Conservation (phyloP, 441 rosid genomes). For the Cnidoscolus chayamansa region DNA sequence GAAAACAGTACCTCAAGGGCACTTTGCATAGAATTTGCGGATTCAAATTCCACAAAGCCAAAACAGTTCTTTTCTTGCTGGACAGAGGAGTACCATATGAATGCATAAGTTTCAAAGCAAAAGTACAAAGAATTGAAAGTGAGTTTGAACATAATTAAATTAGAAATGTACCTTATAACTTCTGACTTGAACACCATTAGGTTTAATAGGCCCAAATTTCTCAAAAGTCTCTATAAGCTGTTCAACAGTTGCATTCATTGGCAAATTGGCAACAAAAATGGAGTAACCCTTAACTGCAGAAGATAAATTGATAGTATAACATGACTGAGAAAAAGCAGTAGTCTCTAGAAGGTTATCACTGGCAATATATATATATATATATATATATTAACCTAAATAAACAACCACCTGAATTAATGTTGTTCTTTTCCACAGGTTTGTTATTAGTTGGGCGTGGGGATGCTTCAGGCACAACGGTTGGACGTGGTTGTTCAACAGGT, state of each 20-base stretch:
- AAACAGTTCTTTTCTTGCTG: slow-evolving; percentile 52
- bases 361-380: no score
- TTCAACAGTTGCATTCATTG: slow-evolving; percentile 64
- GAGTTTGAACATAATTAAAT: slow-evolving; percentile 9
- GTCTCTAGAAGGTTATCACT: slow-evolving; percentile 15
- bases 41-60: slow-evolving; percentile 94
- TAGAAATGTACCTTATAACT: slow-evolving; percentile 63
- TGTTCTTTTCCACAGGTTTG: slow-evolving; percentile 42
- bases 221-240: slow-evolving; percentile 73
- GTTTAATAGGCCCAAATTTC: slow-evolving; percentile 79
- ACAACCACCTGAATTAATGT: slow-evolving; percentile 18
- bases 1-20: slow-evolving; percentile 58
- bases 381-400: background rate
- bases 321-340: background rate
- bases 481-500: slow-evolving; percentile 34
- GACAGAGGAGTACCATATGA: background rate
- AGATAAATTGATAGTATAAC: background rate
- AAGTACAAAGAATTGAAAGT: slow-evolving; percentile 22
- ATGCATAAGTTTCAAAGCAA: slow-evolving; percentile 44
- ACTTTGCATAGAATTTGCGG: slow-evolving; percentile 53
- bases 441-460: slow-evolving; percentile 33
- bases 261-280: slow-evolving; percentile 80
- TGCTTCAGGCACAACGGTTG: slow-evolving; percentile 27
- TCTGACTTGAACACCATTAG: slow-evolving; percentile 88
- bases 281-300: slow-evolving; percentile 73